Base-by-base conservation (phyloP, 164 flowering plant genomes). In the Saururus chinensis region DNA sequence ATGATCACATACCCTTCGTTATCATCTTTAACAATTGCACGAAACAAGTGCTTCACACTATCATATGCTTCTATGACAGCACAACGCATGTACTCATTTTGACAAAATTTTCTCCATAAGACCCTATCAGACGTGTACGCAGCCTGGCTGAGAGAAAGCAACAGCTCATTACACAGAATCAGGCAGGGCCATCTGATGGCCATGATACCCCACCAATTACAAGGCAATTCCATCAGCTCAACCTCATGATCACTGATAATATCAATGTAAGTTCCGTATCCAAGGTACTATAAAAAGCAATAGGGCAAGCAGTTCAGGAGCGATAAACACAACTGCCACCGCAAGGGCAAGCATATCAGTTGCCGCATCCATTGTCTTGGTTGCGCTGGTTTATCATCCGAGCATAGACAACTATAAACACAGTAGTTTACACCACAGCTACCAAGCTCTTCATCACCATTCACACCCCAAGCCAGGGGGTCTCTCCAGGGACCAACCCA, bases 141-240 rank as follows among this genome's bases (percentile, higher is more conserved):
- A 9, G 93, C 96, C 70, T 90, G 95, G 71, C 84, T 76, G 25
- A 95, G 82, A 64, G 97, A 92, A 37, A 91, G 85, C 26, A 84
- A 74, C 23, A 95, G 80, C 84, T 95, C 99, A 71, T 91, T 95
- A 74, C 92, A 84, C 30, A 91, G 75, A 40, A 93, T 84, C 30
- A 79, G 22, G 75, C 96, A 91, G 1, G 99, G 99, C 99, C 99
- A 95, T 11, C 96, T 84, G 56, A 91, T 78, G 45, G 91, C 99
- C 75, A 81, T 79, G 25, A 91, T 81, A 45, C 79, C 74, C 99
- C 97, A 95, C 53, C 78, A 73, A 65, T 87, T 88, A 9, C 75
- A 81, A 4, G 89, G 83, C 62, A 95, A 66, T 67, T 95, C 97
- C 75, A 95, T 53, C n/a, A 88, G 86, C 77, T 95, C 97, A 54